Base-by-base conservation (phyloP, 768 basidiomycete genomes). In the Phlegmacium glaucopus region DNA sequence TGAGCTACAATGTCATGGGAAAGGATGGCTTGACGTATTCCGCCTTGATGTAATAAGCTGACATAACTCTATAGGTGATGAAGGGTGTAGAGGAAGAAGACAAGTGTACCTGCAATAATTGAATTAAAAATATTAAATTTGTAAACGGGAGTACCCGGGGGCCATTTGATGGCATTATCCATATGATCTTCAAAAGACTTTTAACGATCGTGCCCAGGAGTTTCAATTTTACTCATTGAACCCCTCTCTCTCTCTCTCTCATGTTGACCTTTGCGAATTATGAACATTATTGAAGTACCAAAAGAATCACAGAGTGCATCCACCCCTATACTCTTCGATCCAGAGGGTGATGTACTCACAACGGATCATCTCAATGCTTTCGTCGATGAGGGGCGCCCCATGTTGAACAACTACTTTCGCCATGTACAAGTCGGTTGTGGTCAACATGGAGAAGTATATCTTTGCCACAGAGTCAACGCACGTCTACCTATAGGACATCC, bases 321-420 rank as follows among this genome's bases (percentile, higher is more conserved):
- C 45, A 59, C 54, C 22, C 62, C 60, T 50, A 27, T 51, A 39
- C 50, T 69, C 48, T 69, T 68, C 60, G 68, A 74, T 61, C 69
- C 74, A 10, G 54, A 57, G 29, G 72, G 65, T 42, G 70, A 65
- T 47, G 80, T 80, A 47, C 71, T 72, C 46, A 80, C 79, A 53
- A 79, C 80, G 48, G 60, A 68, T 39, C 47, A 50, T 39, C 63
- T 78, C 42, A 60, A 69, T 45, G 67, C 71, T 45, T 64, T 68
- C 50, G 61, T 70, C 52, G 71, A 69, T 32, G 68, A 69, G 50
- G 42, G 49, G 15, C 51, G 60, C 56, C 67, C 73, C 36, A 79
- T 84, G 69, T 66, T 96, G 55, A 97, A 97, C 71, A 89, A 94
- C 66, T 97, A 95, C 65, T 71, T 83, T 40, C 81, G 93, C 47